Evolutionary conservation across 2,329 filamentous ascomycete species (phyloP).

Genomic region (Penicillium palitans): DNA sequence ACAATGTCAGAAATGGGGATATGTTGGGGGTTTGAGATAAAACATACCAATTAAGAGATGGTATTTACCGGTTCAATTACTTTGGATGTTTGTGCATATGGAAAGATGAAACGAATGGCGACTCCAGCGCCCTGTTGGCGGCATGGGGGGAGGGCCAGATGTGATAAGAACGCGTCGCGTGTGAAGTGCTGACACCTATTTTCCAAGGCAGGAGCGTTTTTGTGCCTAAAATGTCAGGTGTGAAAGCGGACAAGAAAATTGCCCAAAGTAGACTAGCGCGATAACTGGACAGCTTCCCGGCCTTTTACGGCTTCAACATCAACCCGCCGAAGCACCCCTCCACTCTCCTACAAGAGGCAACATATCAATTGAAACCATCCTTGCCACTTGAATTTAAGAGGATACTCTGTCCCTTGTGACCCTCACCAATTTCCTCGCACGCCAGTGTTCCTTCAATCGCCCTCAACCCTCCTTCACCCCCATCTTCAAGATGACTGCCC

Average conservation of each 20-base stretch:
- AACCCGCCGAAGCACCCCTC: slow-evolving; percentile 36
- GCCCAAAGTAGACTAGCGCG: slow-evolving; percentile 32
- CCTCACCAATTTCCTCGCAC: slow-evolving; percentile 2
- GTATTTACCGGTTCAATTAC: neutral
- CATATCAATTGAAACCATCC: slow-evolving; percentile 30
- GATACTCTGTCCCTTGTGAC: slow-evolving; percentile 15
- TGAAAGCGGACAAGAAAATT: slow-evolving; percentile 28
- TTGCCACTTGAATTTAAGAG: slow-evolving; percentile 14
- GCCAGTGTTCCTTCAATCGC: slow-evolving; percentile 9
- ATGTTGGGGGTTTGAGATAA: neutral
- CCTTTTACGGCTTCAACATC: slow-evolving; percentile 44
- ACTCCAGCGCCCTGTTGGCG: slow-evolving; percentile 18
- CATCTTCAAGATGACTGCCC: slow-evolving; percentile 41
- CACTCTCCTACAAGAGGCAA: slow-evolving; percentile 24
- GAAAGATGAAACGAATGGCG: slow-evolving; percentile 15
- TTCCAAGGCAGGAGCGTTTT: slow-evolving; percentile 15
- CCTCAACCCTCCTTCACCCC: slow-evolving; percentile 17
- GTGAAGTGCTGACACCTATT: slow-evolving; percentile 28
- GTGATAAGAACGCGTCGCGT: slow-evolving; percentile 36
- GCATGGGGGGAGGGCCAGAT: slow-evolving; percentile 5
- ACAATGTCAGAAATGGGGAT: slow-evolving; percentile 18
- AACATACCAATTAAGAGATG: neutral
- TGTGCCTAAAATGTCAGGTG: slow-evolving; percentile 26
- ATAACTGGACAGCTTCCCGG: slow-evolving; percentile 33
- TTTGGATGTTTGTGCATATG: slow-evolving; percentile 2